Evolutionary conservation across 805 yeast genomes (phyloP), one percentile per base, ranked within the genome.

Genomic region (Lipomyces orientalis): DNA sequence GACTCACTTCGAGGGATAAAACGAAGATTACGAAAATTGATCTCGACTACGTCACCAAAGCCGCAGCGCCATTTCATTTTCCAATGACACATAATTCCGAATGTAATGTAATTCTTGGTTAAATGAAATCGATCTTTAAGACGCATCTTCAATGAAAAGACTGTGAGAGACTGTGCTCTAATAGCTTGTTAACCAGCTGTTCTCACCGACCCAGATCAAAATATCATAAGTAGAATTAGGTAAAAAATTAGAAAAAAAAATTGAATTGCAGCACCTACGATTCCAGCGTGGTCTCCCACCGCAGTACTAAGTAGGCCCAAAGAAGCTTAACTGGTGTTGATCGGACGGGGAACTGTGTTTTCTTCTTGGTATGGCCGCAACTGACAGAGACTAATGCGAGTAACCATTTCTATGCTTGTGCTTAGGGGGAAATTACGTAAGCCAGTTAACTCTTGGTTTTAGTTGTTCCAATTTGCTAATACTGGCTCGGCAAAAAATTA

Each of bases 21-120:
- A 54, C 62, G 10, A 59, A 52, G 12, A 34, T 54, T 8, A 35
- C 8, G 34, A 14, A 33, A 16, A 54, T 54, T n/a, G 51, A 54
- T n/a, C n/a, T 61, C 19, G 34, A 61, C n/a, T 33, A 61, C 22
- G 29, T 61, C 54, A 35, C 52, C 3, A 58, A 58, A 49, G n/a
- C 19, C 14, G 61, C 56, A 10, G 35, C 22, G 14, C 57, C 62
- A n/a, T 58, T 14, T 31, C 51, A n/a, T 56, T 16, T 22, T 51
- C 63, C 60, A 58, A 34, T 33, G 19, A 56, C 33, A 34, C 25
- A n/a, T n/a, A 16, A 9, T 19, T 43, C 9, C 10, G 9, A 1
- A 43, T 43, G 49, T 43, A 14, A 19, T 54, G 22, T 64, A 29
- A 19, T 54, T 6, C 9, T 54, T 43, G 9, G 19, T 43, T n/a